Percentiles rank a stretch among this genome's conserved stretches.
These are phyloP conservation scores for Fusarium avenaceum DNA, from an alignment of 2,329 filamentous ascomycete species.

Conservation along the genomic window DNA sequence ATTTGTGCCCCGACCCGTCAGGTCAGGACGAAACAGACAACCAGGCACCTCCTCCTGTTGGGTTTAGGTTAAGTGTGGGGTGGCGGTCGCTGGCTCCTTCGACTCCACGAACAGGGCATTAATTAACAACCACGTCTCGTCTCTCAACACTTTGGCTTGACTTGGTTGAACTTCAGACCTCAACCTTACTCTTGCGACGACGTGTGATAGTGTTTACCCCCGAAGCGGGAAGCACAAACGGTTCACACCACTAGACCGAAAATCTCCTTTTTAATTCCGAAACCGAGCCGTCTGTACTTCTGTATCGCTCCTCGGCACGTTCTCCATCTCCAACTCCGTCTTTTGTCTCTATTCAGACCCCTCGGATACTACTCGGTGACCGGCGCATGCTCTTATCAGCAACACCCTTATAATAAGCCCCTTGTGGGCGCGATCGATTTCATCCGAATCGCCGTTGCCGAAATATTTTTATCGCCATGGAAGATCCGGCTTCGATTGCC, in stretches of 20 bases:
- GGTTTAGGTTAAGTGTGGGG: constrained; percentile 32
- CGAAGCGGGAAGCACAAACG: not conserved
- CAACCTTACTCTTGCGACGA: constrained; percentile 12
- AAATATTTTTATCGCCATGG: constrained; percentile 41
- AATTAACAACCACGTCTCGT: constrained; percentile 48
- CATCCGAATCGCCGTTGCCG: constrained; percentile 36
- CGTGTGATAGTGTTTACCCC: not conserved
- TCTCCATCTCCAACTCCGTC: constrained; percentile 4
- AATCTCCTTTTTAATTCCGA: not conserved
- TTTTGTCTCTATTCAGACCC: constrained; percentile 25
- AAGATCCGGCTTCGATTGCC: constrained; percentile 42
- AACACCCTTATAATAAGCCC: constrained; percentile 45
- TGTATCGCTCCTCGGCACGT: constrained; percentile 4
- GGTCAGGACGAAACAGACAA: not conserved
- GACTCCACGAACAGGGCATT: constrained; percentile 32
- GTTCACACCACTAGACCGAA: not conserved
- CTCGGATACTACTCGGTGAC: constrained; percentile 25
- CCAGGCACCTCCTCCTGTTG: constrained; percentile 10
- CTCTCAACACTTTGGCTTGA: constrained; percentile 43
- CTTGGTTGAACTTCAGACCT: constrained; percentile 7
- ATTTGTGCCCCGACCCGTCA: constrained; percentile 24
- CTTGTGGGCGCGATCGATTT: constrained; percentile 48
- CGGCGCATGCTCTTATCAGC: constrained; percentile 43
- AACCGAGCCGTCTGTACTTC: not conserved
- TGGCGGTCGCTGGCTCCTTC: constrained; percentile 43